These are phyloP conservation scores for Ettlia oleoabundans DNA, from an alignment of 139 green algal genomes.

Conservation along the genomic window DNA sequence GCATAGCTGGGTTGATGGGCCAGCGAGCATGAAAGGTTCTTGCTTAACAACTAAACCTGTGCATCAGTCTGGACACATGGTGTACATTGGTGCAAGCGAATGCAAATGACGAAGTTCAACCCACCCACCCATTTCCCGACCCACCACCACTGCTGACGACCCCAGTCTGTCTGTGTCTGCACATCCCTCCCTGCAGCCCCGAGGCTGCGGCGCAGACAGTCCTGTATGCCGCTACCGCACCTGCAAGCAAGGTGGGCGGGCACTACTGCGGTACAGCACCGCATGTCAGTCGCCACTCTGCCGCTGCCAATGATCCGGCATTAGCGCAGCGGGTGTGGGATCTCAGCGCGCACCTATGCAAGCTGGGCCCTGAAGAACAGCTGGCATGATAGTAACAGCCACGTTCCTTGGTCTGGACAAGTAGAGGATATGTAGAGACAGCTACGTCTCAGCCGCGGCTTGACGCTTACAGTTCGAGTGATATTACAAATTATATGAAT, in stretches of 20 bases:
- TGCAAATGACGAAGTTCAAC: no score
- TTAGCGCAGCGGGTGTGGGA: constrained; percentile 13
- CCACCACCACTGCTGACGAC: no score
- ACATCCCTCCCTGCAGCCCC: constrained; percentile 34
- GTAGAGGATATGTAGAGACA: no score
- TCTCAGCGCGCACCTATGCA: constrained; percentile 14
- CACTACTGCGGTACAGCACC: constrained; percentile 19
- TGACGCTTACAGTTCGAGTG: no score
- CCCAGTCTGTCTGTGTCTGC: no score
- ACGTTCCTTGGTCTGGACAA: no score
- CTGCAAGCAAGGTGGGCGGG: constrained; percentile 29
- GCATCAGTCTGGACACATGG: background rate
- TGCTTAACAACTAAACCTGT: background rate
- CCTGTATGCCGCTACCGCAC: constrained; percentile 48
- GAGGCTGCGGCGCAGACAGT: constrained; percentile 47
- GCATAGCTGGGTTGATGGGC: background rate
- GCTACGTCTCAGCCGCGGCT: no score
- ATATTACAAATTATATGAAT: no score
- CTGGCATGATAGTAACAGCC: background rate
- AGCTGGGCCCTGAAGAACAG: background rate
- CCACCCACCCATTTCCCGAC: no score
- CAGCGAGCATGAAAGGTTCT: no score
- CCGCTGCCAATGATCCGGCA: background rate
- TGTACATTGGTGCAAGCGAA: no score
- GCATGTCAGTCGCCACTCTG: background rate